Evolutionary conservation across 2,329 filamentous ascomycete species (phyloP).

Genomic region (Cytospora mali): DNA sequence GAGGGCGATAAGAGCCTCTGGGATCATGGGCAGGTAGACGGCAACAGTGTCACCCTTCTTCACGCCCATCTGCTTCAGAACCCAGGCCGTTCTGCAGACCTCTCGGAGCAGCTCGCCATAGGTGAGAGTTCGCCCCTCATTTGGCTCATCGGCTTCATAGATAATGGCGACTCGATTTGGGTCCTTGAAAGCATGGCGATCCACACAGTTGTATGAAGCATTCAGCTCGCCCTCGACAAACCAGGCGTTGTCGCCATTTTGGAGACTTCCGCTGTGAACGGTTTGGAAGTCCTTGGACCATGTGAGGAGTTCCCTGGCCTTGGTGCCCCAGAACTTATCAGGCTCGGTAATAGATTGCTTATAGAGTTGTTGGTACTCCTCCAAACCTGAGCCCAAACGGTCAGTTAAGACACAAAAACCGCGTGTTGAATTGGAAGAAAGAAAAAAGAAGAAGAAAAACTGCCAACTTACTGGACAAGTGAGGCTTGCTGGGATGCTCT

Average conservation of each 20-base stretch:
- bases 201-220: conserved; percentile 95
- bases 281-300: conserved; percentile 94
- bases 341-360: conserved; percentile 88
- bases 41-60: conserved; percentile 97
- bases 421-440: not conserved
- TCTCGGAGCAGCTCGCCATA: conserved; percentile 92
- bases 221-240: conserved; percentile 93
- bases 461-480: conserved; percentile 60
- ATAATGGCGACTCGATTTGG: conserved; percentile 94
- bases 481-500: conserved; percentile 73
- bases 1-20: conserved; percentile 89
- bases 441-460: conserved; percentile 4
- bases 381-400: conserved; percentile 51
- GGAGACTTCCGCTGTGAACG: conserved; percentile 75
- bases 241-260: conserved; percentile 86
- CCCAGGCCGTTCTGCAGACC: conserved; percentile 84
- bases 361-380: conserved; percentile 70
- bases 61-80: conserved; percentile 92
- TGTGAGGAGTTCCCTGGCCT: conserved; percentile 84
- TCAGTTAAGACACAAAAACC: conserved; percentile 17
- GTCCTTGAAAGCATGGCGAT: conserved; percentile 94
- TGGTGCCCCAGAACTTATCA: conserved; percentile 83
- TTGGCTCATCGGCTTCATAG: conserved; percentile 94
- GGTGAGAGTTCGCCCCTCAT: conserved; percentile 84
- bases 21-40: conserved; percentile 98